Evolutionary conservation across 2,329 filamentous ascomycete genomes (phyloP).

Genomic region (Botrytis medusae): DNA sequence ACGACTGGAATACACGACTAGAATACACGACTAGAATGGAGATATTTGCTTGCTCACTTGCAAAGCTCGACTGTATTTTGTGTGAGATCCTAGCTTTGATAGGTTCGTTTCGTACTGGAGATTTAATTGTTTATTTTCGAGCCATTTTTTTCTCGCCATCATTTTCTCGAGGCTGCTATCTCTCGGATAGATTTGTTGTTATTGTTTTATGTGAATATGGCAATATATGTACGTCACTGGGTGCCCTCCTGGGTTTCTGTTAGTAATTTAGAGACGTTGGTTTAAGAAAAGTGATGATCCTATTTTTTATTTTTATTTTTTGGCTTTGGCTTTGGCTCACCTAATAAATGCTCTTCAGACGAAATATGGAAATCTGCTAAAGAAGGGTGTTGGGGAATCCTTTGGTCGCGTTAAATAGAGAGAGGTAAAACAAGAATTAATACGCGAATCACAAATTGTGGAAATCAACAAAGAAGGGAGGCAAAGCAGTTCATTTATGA

Average conservation of each 20-base stretch:
- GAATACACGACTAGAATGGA: too few relatives aligned
- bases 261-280: not conserved
- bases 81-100: not conserved
- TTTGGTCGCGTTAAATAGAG: rapidly evolving
- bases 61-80: rapidly evolving
- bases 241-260: rapidly evolving
- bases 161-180: rapidly evolving
- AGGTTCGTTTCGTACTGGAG: not conserved
- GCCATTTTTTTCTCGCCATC: not conserved
- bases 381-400: not conserved
- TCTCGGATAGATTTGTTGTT: not conserved
- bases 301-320: too few relatives aligned
- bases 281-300: not conserved
- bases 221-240: not conserved
- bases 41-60: not conserved
- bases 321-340: too few relatives aligned
- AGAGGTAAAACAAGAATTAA: not conserved
- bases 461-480: not conserved
- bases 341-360: not conserved
- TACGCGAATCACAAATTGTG: not conserved
- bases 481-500: not conserved
- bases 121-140: not conserved
- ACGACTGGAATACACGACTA: too few relatives aligned
- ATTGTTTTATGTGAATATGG: not conserved
- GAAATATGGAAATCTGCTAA: not conserved